phyloP scores from a whole-genome alignment of 208 protist species.

The Tetramitus jugosus region DNA sequence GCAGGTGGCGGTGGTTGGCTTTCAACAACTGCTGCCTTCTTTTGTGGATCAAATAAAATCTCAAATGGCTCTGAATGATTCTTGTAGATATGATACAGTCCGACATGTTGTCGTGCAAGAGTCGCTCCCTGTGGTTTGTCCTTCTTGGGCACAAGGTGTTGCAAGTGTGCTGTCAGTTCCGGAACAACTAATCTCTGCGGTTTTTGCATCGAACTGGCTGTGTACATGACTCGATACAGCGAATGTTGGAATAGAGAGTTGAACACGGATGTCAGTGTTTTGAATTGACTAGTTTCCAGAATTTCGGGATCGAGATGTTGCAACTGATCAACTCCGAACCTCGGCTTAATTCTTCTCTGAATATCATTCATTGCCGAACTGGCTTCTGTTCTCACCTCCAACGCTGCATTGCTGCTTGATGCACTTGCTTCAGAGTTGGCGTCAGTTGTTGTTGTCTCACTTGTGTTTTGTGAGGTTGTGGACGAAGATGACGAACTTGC shows the following conservation, averaged over 20 bases:
- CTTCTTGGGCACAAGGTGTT: background rate
- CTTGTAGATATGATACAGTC: background rate
- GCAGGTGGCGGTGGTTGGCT: background rate
- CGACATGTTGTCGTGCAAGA: background rate
- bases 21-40: background rate
- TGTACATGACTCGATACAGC: background rate
- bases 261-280: background rate
- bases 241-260: constrained; percentile 7
- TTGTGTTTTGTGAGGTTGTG: too few relatives aligned
- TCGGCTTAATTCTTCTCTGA: too few relatives aligned
- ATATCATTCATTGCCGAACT: background rate
- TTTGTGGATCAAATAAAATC: background rate
- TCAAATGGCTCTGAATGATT: background rate
- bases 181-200: background rate
- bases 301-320: background rate
- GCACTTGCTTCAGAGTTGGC: too few relatives aligned
- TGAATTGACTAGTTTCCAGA: too few relatives aligned
- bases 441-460: too few relatives aligned
- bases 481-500: too few relatives aligned
- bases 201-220: background rate
- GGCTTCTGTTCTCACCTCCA: too few relatives aligned
- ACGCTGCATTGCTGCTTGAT: too few relatives aligned
- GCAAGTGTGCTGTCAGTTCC: background rate
- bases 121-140: background rate
- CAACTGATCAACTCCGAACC: background rate